phyloP scores from a whole-genome alignment of 805 yeast species.

The Clavispora asparagi region DNA sequence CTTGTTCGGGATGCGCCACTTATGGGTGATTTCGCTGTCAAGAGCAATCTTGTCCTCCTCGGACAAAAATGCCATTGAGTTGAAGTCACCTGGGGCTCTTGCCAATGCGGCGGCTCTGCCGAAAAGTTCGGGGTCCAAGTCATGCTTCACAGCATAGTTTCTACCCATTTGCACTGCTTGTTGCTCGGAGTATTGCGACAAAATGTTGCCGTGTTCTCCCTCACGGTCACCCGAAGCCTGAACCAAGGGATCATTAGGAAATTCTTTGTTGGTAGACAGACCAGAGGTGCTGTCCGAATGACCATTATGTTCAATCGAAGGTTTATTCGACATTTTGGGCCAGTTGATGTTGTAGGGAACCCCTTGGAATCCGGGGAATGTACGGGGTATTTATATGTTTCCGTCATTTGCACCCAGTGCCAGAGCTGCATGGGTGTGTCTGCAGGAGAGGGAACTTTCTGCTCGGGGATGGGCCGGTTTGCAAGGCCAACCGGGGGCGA shows the following conservation, averaged over 20 bases:
- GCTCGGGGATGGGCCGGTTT: too few species aligned
- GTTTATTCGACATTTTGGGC: neutral
- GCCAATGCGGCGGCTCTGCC: constrained; percentile 59
- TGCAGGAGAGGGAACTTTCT: neutral
- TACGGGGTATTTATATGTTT: neutral
- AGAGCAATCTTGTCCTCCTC: constrained; percentile 45
- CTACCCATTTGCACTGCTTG: constrained; percentile 70
- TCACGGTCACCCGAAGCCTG: constrained; percentile 8
- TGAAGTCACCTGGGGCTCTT: constrained; percentile 50
- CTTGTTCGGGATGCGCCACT: constrained; percentile 42
- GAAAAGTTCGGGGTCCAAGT: constrained; percentile 53
- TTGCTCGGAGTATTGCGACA: constrained; percentile 53
- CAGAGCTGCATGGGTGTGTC: neutral
- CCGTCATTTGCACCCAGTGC: neutral
- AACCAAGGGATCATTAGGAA: neutral
- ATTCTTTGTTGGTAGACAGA: neutral
- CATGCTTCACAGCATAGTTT: constrained; percentile 53
- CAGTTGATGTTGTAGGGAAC: neutral
- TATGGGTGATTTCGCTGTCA: constrained; percentile 41
- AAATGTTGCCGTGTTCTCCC: constrained; percentile 16
- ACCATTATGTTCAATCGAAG: neutral
- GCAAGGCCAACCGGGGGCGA: too few species aligned
- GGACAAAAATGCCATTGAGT: constrained; percentile 47
- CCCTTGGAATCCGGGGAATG: neutral
- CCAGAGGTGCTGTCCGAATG: neutral